Base-by-base conservation (phyloP, 2,329 filamentous ascomycete species). In the Coleophoma cylindrospora region DNA sequence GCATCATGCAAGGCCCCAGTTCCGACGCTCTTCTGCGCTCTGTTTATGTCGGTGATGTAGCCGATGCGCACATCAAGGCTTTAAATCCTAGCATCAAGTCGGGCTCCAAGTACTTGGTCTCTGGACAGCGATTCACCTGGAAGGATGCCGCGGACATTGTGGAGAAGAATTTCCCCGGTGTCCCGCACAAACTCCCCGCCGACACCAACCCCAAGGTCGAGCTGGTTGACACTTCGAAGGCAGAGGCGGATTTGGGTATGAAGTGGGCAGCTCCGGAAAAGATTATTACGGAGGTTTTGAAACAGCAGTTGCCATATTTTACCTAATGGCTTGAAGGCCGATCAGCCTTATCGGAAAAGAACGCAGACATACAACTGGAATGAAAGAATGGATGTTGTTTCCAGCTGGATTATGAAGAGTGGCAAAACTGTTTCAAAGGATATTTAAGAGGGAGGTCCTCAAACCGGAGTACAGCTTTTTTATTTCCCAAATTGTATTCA, bases 21-120 rank as follows among this genome's bases (percentile, higher is more conserved):
- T 13, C 40, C 2, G n/a, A n/a, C 12, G 33, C 11, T 43, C 22
- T 15, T 44, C 38, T 41, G 3, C 17, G 11, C 34, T 43, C 4
- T 15, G 47, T 56, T 1, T 9, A 54, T 37, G 45, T 54, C 1
- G 21, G 43, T 2, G 54, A 56, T 34, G 54, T 56, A 13, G 54
- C 51, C 3, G 48, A 52, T 17, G 49, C 48, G 11, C 51, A 54
- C 19, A 13, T 52, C 15, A n/a, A 41, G 37, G 44, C 43, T 32
- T 50, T 10, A 43, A 40, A 45, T 37, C 14, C 36, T 19, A 50
- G n/a, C 27, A 43, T 48, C 22, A 43, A 43, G 21, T 38, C 19
- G 14, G 47, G 33, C 9, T 41, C 47, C 4, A 45, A 36, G 15
- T 54, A 43, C 36, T 19, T 54, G 37, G 7, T 51, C 37, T 43